phyloP scores from a whole-genome alignment of 1,139 yeast genomes.

The Pichia sp. region DNA sequence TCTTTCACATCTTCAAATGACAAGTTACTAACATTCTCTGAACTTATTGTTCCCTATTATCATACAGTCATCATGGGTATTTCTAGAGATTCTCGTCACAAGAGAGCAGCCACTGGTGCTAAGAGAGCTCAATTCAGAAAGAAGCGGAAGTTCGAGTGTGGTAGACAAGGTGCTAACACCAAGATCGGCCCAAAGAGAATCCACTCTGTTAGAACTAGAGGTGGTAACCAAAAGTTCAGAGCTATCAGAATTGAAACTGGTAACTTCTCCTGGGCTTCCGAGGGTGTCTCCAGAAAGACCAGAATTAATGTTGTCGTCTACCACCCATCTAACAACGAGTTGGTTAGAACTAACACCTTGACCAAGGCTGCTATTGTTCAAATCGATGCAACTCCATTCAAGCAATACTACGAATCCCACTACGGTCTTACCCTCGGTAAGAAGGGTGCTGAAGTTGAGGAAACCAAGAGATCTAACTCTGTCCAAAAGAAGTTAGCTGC shows the following conservation, averaged over 20 bases:
- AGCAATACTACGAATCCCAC: conserved; percentile 98
- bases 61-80: conserved; percentile 76
- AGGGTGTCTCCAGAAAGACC: conserved; percentile 98
- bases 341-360: conserved; percentile 99
- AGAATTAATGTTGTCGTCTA: conserved; percentile 96
- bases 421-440: conserved; percentile 94
- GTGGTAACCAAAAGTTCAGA: conserved; percentile 99
- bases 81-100: conserved; percentile 99
- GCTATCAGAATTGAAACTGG: conserved; percentile 99
- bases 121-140: conserved; percentile 99
- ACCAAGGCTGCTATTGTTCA: conserved; percentile 99
- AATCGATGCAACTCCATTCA: conserved; percentile 99
- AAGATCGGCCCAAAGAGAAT: conserved; percentile 98
- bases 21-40: conserved; percentile 6
- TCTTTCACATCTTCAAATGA: neutral
- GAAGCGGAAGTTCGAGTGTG: conserved; percentile 99
- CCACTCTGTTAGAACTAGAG: conserved; percentile 99
- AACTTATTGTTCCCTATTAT: conserved; percentile 2
- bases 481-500: conserved; percentile 87
- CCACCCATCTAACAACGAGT: conserved; percentile 99
- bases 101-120: conserved; percentile 99
- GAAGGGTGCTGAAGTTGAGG: conserved; percentile 41
- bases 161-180: conserved; percentile 99
- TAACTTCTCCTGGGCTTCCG: conserved; percentile 99
- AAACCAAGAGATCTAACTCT: conserved; percentile 68